phyloP scores from a whole-genome alignment of 2,329 filamentous ascomycete genomes.

The Paraphoma chrysanthemicola region DNA sequence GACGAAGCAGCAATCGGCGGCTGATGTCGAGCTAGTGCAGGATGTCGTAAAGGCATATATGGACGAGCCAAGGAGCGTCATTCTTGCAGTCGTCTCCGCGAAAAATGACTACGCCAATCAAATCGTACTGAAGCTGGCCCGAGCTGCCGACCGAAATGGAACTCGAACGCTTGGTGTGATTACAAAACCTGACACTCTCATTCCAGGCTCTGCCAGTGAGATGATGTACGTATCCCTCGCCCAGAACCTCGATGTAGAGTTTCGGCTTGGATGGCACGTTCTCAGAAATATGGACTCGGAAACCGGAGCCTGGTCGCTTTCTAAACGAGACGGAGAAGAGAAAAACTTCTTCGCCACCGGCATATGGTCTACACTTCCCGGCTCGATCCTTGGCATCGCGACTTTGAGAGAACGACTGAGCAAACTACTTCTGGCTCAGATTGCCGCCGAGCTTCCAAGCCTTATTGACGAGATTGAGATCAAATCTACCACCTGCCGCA shows the following conservation, averaged over 20 bases:
- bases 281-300: constrained; percentile 36
- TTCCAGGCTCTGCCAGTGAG: constrained; percentile 23
- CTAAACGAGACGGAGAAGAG: constrained; percentile 18
- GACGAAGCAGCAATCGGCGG: constrained; percentile 54
- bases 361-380: constrained; percentile 19
- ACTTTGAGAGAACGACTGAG: constrained; percentile 57
- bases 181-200: constrained; percentile 59
- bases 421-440: constrained; percentile 51
- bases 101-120: constrained; percentile 51
- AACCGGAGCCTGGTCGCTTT: constrained; percentile 11
- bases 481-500: constrained; percentile 3
- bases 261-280: constrained; percentile 43
- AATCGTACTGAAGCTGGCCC: constrained; percentile 43
- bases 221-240: constrained; percentile 30
- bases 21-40: constrained; percentile 56
- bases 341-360: constrained; percentile 13
- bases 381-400: constrained; percentile 49
- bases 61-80: constrained; percentile 48
- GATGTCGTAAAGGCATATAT: constrained; percentile 53
- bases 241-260: constrained; percentile 34
- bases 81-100: constrained; percentile 52
- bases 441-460: constrained; percentile 29
- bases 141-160: constrained; percentile 52
- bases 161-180: constrained; percentile 61
- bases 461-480: constrained; percentile 6